These are phyloP conservation scores for Aurantiochytrium sp. DNA, from an alignment of 108 stramenopile species.

Conservation along the genomic window DNA sequence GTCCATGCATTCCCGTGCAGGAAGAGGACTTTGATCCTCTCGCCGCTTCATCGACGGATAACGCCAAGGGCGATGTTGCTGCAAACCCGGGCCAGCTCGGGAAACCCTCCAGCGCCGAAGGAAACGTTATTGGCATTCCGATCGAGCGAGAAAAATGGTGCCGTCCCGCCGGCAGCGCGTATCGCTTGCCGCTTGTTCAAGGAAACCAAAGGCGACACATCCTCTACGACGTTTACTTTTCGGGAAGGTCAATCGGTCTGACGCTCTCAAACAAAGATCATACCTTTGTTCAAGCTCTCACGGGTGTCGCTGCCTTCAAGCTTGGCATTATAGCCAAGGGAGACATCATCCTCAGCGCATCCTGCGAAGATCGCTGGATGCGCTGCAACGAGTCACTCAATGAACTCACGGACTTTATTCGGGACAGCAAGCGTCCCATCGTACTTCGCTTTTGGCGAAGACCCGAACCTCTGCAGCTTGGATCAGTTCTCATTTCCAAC, in stretches of 20 bases:
- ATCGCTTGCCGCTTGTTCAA: not conserved
- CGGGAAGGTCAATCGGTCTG: not conserved
- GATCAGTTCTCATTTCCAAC: not conserved
- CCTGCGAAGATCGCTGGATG: not conserved
- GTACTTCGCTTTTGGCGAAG: not conserved
- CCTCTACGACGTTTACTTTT: not conserved
- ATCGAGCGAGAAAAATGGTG: not conserved
- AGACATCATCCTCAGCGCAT: not conserved
- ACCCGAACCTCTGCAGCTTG: constrained; percentile 1
- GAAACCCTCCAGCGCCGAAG: too few relatives aligned
- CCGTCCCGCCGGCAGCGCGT: not conserved
- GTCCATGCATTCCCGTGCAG: not conserved
- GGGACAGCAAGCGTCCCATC: not conserved
- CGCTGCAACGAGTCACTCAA: not conserved
- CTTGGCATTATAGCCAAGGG: constrained; percentile 10
- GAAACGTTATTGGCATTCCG: not conserved
- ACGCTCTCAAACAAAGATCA: not conserved
- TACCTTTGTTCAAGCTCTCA: not conserved
- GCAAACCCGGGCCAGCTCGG: too few relatives aligned
- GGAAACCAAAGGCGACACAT: not conserved
- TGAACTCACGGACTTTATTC: not conserved
- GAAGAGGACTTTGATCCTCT: not conserved
- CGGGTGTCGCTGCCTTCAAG: not conserved
- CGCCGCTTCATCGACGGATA: too few relatives aligned
- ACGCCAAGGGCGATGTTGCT: too few relatives aligned